These are phyloP conservation scores for Chaetoscypha palmicola DNA, from an alignment of 2,329 filamentous ascomycete genomes.

Conservation along the genomic window DNA sequence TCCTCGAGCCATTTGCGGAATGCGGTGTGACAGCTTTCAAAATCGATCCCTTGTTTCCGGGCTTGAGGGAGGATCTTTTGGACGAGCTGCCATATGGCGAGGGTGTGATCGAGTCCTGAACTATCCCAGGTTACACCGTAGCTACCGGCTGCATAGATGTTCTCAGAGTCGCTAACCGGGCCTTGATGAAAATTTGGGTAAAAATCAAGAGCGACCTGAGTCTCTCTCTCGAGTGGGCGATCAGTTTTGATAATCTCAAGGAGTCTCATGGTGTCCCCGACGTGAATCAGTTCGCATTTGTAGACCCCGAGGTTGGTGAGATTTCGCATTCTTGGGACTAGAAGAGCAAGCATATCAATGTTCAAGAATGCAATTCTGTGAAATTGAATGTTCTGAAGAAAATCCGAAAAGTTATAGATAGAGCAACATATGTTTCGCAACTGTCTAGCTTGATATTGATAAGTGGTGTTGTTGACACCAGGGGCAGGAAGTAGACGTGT, in stretches of 20 bases:
- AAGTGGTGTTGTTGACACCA: neutral
- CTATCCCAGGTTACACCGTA: slow-evolving; percentile 29
- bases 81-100: slow-evolving; percentile 24
- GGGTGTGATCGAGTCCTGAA: slow-evolving; percentile 11
- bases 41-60: slow-evolving; percentile 17
- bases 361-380: slow-evolving; percentile 25
- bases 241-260: slow-evolving; percentile 23
- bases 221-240: slow-evolving; percentile 14
- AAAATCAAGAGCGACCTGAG: slow-evolving; percentile 24
- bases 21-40: slow-evolving; percentile 10
- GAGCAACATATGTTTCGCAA: slow-evolving; percentile 2
- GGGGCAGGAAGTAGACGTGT: neutral
- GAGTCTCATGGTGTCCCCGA: slow-evolving; percentile 19
- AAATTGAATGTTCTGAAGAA: slow-evolving; percentile 23
- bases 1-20: slow-evolving; percentile 26
- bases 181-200: slow-evolving; percentile 25
- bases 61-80: slow-evolving; percentile 14
- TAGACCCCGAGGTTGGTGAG: slow-evolving; percentile 24
- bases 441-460: neutral
- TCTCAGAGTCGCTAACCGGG: slow-evolving; percentile 3
- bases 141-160: slow-evolving; percentile 5
- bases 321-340: slow-evolving; percentile 25
- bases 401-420: slow-evolving; percentile 19
- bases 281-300: slow-evolving; percentile 25
- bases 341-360: slow-evolving; percentile 16